Conservation (phyloP, 805 yeast species). For the Saccharomycopsis sp. region DNA sequence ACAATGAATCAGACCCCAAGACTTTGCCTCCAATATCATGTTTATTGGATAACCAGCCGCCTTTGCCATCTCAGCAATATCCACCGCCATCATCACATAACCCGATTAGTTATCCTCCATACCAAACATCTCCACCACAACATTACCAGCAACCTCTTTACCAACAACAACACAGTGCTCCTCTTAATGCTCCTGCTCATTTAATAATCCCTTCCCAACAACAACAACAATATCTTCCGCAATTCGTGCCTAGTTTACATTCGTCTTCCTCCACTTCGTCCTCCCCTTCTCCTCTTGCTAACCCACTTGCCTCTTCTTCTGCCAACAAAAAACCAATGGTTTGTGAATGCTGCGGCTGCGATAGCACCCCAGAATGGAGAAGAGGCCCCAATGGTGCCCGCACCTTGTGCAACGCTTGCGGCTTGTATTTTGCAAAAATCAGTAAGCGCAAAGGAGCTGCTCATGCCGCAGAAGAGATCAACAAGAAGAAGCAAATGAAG, state of each 20-base stretch:
- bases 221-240: background rate
- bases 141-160: too few species aligned
- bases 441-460: constrained; percentile 48
- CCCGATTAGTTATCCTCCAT: too few species aligned
- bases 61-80: too few species aligned
- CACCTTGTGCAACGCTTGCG: constrained; percentile 78
- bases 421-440: constrained; percentile 62
- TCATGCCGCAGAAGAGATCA: constrained; percentile 39
- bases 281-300: background rate
- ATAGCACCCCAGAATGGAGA: constrained; percentile 76
- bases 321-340: background rate
- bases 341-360: constrained; percentile 43
- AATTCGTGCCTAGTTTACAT: background rate
- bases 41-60: too few species aligned
- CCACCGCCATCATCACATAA: too few species aligned
- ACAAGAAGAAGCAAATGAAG: constrained; percentile 19
- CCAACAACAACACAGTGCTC: too few species aligned
- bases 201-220: too few species aligned
- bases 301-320: background rate
- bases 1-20: background rate
- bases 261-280: background rate
- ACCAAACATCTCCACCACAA: too few species aligned
- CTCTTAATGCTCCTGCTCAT: too few species aligned
- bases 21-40: constrained; percentile 15
- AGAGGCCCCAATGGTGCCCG: constrained; percentile 72